phyloP scores from a whole-genome alignment of 2,329 filamentous ascomycete species.

The Pseudonectria buxi region DNA sequence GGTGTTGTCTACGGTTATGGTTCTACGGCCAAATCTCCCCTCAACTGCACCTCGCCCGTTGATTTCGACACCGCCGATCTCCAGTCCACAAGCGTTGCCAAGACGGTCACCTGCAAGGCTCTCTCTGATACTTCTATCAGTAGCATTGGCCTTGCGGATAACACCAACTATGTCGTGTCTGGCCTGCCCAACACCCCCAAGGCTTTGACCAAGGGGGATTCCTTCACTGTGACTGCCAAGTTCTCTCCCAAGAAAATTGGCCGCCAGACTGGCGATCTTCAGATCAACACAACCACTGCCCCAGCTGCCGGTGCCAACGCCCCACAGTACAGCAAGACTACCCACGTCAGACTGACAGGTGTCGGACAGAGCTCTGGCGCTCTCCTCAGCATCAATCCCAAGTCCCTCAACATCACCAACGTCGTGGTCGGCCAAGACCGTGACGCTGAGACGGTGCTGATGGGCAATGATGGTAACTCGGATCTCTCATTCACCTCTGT shows the following conservation, averaged over 20 bases:
- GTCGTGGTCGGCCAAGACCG: conserved; percentile 38
- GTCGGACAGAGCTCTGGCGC: conserved; percentile 39
- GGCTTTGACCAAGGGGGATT: conserved; percentile 26
- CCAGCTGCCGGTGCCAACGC: conserved; percentile 29
- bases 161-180: conserved; percentile 31
- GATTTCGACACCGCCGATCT: conserved; percentile 42
- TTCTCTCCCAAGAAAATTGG: conserved; percentile 39
- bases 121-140: conserved; percentile 37
- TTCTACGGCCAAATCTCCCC: conserved; percentile 44
- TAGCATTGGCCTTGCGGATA: conserved; percentile 27
- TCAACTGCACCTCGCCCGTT: conserved; percentile 46
- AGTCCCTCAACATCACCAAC: conserved; percentile 41
- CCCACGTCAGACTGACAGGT: conserved; percentile 41
- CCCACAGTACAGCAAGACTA: conserved; percentile 42
- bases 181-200: conserved; percentile 26
- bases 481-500: conserved; percentile 38
- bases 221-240: conserved; percentile 35
- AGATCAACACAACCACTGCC: conserved; percentile 41
- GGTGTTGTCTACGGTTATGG: conserved; percentile 51
- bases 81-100: conserved; percentile 21
- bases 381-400: conserved; percentile 42
- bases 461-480: conserved; percentile 44
- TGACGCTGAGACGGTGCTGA: conserved; percentile 37
- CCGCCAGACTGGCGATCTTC: conserved; percentile 39
- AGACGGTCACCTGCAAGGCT: conserved; percentile 41